phyloP scores from a whole-genome alignment of 2,329 filamentous ascomycete genomes.

The Neofusicoccum sp. region DNA sequence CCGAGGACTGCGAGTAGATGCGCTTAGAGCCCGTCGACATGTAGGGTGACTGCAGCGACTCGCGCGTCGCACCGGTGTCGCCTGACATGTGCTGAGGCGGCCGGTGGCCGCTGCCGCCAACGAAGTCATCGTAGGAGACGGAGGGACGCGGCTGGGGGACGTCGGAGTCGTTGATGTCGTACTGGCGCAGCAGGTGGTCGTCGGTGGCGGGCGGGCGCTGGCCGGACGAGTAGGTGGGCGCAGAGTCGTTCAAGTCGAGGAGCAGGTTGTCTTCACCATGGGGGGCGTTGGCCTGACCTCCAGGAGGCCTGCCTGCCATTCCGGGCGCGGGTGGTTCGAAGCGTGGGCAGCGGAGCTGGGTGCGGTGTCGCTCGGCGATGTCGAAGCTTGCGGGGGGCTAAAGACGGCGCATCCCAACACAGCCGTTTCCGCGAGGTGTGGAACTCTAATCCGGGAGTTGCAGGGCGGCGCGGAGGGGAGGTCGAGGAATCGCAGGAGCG shows the following conservation, averaged over 20 bases:
- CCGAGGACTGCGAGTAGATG: slow-evolving; percentile 75
- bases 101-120: slow-evolving; percentile 60
- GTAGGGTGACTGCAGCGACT: slow-evolving; percentile 41
- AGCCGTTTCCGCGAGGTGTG: background rate
- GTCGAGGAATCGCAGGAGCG: slow-evolving; percentile 5
- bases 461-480: slow-evolving; percentile 13
- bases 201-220: slow-evolving; percentile 79
- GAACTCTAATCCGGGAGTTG: background rate
- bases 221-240: slow-evolving; percentile 72
- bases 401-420: slow-evolving; percentile 16
- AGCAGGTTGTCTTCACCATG: slow-evolving; percentile 55
- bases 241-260: slow-evolving; percentile 73
- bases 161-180: slow-evolving; percentile 69
- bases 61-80: slow-evolving; percentile 44
- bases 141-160: slow-evolving; percentile 73
- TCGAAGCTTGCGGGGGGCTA: slow-evolving; percentile 17
- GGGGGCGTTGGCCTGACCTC: slow-evolving; percentile 49
- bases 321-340: slow-evolving; percentile 29
- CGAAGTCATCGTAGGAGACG: slow-evolving; percentile 92
- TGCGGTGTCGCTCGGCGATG: slow-evolving; percentile 1
- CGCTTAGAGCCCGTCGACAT: slow-evolving; percentile 39
- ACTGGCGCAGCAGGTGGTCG: slow-evolving; percentile 75
- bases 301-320: slow-evolving; percentile 59
- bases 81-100: slow-evolving; percentile 32
- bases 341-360: slow-evolving; percentile 8